phyloP scores from a whole-genome alignment of 805 yeast species.

The Lachancea thermotolerans region DNA sequence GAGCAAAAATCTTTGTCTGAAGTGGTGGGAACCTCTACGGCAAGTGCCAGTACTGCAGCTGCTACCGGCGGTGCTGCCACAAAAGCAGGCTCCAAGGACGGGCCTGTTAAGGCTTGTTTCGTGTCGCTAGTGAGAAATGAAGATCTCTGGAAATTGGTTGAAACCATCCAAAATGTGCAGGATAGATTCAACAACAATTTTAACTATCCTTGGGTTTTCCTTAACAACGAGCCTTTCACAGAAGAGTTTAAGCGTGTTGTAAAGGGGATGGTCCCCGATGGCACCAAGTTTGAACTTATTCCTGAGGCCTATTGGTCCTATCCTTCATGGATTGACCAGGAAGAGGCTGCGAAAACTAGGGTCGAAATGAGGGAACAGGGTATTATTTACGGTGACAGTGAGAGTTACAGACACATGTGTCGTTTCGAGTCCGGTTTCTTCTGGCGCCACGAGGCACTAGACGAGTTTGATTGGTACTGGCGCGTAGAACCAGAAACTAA shows the following conservation, averaged over 20 bases:
- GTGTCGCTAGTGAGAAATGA: slow-evolving; percentile 71
- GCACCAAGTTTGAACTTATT: slow-evolving; percentile 67
- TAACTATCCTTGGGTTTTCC: slow-evolving; percentile 91
- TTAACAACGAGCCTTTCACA: slow-evolving; percentile 79
- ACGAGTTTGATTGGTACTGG: slow-evolving; percentile 87
- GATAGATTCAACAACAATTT: slow-evolving; percentile 79
- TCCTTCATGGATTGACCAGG: slow-evolving; percentile 76
- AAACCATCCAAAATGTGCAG: slow-evolving; percentile 71
- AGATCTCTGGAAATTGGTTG: slow-evolving; percentile 57
- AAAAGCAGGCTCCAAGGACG: neutral
- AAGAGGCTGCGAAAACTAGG: slow-evolving; percentile 53
- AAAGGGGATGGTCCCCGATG: slow-evolving; percentile 64
- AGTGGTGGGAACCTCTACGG: too few species aligned
- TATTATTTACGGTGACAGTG: slow-evolving; percentile 59
- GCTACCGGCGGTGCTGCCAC: neutral
- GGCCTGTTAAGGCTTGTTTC: slow-evolving; percentile 66
- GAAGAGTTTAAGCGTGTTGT: slow-evolving; percentile 74
- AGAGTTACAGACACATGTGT: slow-evolving; percentile 84
- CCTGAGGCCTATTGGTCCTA: slow-evolving; percentile 85
- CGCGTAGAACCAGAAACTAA: slow-evolving; percentile 85
- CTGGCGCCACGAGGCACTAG: slow-evolving; percentile 66
- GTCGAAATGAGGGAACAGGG: slow-evolving; percentile 45
- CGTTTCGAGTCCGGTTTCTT: slow-evolving; percentile 88
- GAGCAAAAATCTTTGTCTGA: too few species aligned
- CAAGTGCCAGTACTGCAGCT: neutral